Evolutionary conservation across 495 filamentous ascomycete genomes (phyloP), one percentile per base, ranked within the genome.

Genomic region (Parathielavia appendiculata): DNA sequence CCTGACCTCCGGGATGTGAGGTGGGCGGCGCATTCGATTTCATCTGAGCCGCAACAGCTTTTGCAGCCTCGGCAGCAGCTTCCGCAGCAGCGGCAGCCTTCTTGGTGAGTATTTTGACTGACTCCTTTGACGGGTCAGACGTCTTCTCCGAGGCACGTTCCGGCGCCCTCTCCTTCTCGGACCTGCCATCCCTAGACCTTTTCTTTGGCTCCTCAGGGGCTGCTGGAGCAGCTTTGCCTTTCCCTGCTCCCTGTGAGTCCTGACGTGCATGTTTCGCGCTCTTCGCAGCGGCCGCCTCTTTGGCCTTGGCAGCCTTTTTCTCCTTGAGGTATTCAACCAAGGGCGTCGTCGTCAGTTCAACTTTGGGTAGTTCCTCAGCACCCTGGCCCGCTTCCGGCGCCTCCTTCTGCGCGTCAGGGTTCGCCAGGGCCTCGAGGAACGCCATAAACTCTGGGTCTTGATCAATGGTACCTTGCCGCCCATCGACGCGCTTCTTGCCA

Each of bases 371-470:
- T 13, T 83, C 81, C 12, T 79, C 76, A 8, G 71, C 66, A 0
- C 75, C 70, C 38, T 87, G 85, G 3, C 81, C 74, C 9, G 74
- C 59, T 5, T 68, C 75, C 9, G 55, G 26, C 26, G 67, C 69
- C 12, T 75, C 73, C 38, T 76, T 80, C 16, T 72, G 45, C 5
- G 68, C 72, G 32, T 87, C 81, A 0, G 91, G 91, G 51, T 89
- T 87, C 4, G 91, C 93, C 10, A 96, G 80, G 49, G 82, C 86
- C 70, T 95, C 89, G 8, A 98, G 81, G 66, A 97, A 98, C 20
- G 82, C 82, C 73, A 96, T 95, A 62, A 97, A 97, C 56, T 97
- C 93, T 0, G 87, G 83, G 68, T 98, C 93, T 64, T 92, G 90
- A 63, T 98, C 93, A 57, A 98, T 97, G 6, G 90, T 95, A 44